Base-by-base conservation (phyloP, 2,329 filamentous ascomycete species). In the Bipolaris cookei region DNA sequence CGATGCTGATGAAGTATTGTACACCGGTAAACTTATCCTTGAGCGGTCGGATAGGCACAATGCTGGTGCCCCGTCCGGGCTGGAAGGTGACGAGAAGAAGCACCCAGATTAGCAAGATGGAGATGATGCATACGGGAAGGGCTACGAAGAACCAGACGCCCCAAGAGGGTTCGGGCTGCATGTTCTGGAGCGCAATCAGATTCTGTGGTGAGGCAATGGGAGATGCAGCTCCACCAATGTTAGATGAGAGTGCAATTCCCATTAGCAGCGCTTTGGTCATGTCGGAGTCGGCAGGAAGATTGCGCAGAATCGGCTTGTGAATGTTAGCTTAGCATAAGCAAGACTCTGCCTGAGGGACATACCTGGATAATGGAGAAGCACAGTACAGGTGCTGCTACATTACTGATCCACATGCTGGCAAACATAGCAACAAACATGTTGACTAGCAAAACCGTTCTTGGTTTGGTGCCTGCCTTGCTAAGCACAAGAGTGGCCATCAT, bases 341-440 rank as follows among this genome's bases (percentile, higher is more conserved):
- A 2, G 0, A 25, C 4, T 1, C 10, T 6, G 2, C 2, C 10
- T 0, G n/a, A 16, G 3, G 13, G 11, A 41, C 82, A 67, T 77
- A 91, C 89, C 84, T 97, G 93, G 58, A 99, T 96, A 70, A 99
- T 97, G 18, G 92, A 96, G 77, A 96, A 98, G 81, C 95, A 99
- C 35, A 99, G 84, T 8, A 99, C 95, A 0, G 95, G 95, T 1
- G 96, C 94, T 1, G 95, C 95, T 25, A 99, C 96, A 67, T 99
- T 99, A 79, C 92, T 97, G 71, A 99, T 98, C 83, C 96, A 92
- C 95, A 99, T 99, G 68, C 92, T 97, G 7, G 96, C 90, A 75
- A 99, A 96, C 71, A 95, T 96, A 53, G 94, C 93, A 39, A 99
- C 95, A 68, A 97, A 93, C 95, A 99, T 99, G 79, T 94, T 97